Conservation (phyloP, 2,329 filamentous ascomycete genomes). For the Pestalotiopsis sp. region DNA sequence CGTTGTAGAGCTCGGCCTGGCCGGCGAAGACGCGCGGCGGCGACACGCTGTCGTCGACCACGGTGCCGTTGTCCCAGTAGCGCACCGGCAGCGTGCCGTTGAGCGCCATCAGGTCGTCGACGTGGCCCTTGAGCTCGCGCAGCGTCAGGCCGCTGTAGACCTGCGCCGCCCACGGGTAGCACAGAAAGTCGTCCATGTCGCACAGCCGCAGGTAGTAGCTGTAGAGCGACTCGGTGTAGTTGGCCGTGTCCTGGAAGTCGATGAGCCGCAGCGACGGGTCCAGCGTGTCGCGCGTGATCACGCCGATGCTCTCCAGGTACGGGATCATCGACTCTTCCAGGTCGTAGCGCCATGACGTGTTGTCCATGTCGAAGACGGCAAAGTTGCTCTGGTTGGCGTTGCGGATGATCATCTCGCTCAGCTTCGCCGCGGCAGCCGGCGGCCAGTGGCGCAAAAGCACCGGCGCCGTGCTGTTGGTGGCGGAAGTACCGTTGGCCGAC, state of each 20-base stretch:
- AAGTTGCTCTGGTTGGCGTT: constrained; percentile 40
- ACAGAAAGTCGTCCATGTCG: constrained; percentile 40
- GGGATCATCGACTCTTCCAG: constrained; percentile 45
- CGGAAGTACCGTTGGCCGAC: background rate
- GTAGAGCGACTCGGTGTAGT: constrained; percentile 42
- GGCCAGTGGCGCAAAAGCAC: constrained; percentile 35
- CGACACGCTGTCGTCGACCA: constrained; percentile 28
- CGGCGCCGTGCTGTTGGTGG: background rate
- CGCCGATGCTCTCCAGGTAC: constrained; percentile 41
- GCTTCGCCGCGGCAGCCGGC: constrained; percentile 31
- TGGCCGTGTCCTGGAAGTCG: constrained; percentile 40
- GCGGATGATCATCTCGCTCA: constrained; percentile 38
- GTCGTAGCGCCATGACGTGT: constrained; percentile 43
- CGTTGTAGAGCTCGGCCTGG: constrained; percentile 45
- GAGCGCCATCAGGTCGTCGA: constrained; percentile 48
- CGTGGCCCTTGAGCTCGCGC: constrained; percentile 45
- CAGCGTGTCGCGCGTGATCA: constrained; percentile 41
- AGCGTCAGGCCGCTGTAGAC: constrained; percentile 44
- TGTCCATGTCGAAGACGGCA: constrained; percentile 47
- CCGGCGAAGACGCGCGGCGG: constrained; percentile 39
- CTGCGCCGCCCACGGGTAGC: constrained; percentile 45
- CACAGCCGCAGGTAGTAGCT: constrained; percentile 47
- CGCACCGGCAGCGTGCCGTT: constrained; percentile 36
- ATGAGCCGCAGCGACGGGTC: constrained; percentile 42
- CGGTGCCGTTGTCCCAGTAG: constrained; percentile 36